These are phyloP conservation scores for Cryptosporidium sp. DNA, from an alignment of 169 alveolate genomes.

Conservation along the genomic window DNA sequence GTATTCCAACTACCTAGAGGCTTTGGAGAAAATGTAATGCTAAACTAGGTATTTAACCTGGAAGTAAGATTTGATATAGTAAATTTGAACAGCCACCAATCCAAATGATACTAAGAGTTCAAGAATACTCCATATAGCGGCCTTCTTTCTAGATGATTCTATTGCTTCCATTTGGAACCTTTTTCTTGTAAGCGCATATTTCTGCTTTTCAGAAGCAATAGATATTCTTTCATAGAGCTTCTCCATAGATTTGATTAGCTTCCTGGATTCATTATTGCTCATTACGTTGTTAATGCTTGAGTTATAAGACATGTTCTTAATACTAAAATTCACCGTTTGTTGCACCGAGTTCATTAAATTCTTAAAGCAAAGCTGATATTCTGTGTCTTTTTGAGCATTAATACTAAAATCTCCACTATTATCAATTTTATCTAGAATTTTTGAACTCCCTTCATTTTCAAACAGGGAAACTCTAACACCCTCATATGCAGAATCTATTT, in stretches of 20 bases:
- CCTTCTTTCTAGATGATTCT: conserved; percentile 52
- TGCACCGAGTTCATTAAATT: conserved; percentile 41
- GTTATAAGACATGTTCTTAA: conserved; percentile 6
- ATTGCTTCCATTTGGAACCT: conserved; percentile 64
- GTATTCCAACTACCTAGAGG: neutral
- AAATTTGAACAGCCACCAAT: conserved; percentile 34
- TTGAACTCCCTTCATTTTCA: neutral
- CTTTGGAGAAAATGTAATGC: neutral
- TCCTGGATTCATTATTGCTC: conserved; percentile 56
- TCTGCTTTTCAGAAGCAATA: conserved; percentile 57
- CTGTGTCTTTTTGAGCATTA: neutral
- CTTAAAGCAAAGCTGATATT: conserved; percentile 46
- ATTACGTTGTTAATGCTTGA: conserved; percentile 20
- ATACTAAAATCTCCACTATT: conserved; percentile 50
- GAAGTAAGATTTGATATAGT: conserved; percentile 48
- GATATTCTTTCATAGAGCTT: conserved; percentile 53
- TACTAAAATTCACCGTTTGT: conserved; percentile 54
- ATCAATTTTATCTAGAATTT: conserved; percentile 28
- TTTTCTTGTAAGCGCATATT: conserved; percentile 58
- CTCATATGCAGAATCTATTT: conserved; percentile 37
- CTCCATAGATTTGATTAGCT: conserved; percentile 41
- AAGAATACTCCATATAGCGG: conserved; percentile 57
- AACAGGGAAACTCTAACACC: conserved; percentile 46
- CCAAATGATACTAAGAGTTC: conserved; percentile 39
- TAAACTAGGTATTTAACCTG: conserved; percentile 46